Evolutionary conservation across 2,329 filamentous ascomycete genomes (phyloP), one percentile per base, ranked within the genome.

Genomic region (Claviceps sp.): DNA sequence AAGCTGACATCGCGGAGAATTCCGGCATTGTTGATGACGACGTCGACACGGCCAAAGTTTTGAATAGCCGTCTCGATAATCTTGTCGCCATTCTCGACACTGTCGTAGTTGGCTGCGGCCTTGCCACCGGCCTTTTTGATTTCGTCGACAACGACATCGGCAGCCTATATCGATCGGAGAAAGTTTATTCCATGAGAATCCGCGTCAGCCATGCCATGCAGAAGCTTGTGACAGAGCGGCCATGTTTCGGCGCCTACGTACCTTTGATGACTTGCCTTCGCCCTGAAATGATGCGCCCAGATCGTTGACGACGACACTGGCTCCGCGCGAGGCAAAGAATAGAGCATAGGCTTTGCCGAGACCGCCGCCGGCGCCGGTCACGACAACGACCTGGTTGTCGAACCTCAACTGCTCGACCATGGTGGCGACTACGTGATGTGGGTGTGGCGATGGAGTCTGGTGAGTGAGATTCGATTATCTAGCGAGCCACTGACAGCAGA

Each of bases 11-110:
- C 90, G 55, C 91, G 85, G 55, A 95, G 78, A 65, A 97, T 97
- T 64, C 93, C 91, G 55, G 93, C 93, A 67, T 97, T 98, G 79
- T 98, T 98, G 72, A 98, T 85, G 62, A 98, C 83, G 58, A 98
- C 75, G 69, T 98, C 91, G 70, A 98, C 81, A 63, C 91, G 87
- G 60, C 91, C 87, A 65, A 84, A 93, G 52, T 74, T 75, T 69
- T 87, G 74, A 66, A 93, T 86, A 61, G 87, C 87, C 24, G 86
- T 90, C 59, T 91, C 84, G 72, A 98, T 94, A 69, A 98, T 97
- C 70, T 80, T 85, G 55, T 97, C 91, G 63, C 93, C 93, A 63
- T 91, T 78, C 74, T 93, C 88, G 71, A 95, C 91, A 67, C 81
- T 83, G 74, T 98, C 86, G 77, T 97, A 97, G 79, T 96, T 97